Base-by-base conservation (phyloP, 495 filamentous ascomycete species). In the Thermochaetoides thermophila region DNA sequence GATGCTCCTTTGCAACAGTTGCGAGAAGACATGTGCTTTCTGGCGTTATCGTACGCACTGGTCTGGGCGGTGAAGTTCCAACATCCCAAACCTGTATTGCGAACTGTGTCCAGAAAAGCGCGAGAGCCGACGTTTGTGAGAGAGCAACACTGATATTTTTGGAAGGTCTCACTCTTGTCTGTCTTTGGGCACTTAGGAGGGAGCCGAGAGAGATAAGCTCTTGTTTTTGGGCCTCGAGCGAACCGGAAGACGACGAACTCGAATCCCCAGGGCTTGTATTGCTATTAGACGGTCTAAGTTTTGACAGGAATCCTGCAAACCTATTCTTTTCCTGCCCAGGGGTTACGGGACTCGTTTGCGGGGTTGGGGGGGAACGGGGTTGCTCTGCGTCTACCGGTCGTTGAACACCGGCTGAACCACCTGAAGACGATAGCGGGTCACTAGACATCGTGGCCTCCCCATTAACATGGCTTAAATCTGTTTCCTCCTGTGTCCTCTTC, bases 41-140 rank as follows among this genome's bases (percentile, higher is more conserved):
- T 5, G 53, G 46, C 14, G 37, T 11, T 14, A 56, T 43, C 12
- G 41, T 40, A 12, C 49, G 44, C 17, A 42, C 29, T 27, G 51
- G 34, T 7, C 37, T 44, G 0, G 50, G 46, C 1, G 55, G 46
- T 2, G 55, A 51, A 1, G 39, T 43, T 7, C 47, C 42, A 17
- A 56, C 36, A 38, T 59, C 55, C 50, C 50, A 59, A 8, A 59
- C 39, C 35, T 59, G 50, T 9, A 59, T 55, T 11, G 40, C 20
- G 17, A 46, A 28, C 35, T 59, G 53, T 2, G 46, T 51, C 55
- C 55, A 59, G 19, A 56, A 59, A 3, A 59, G 43, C 28, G 48
- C 50, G 15, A 54, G 45, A 2, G 50, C 37, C 11, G 55, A 52
- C 40, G 47, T 59, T 27, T 56, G 50, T 1, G 55, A 56, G 0